A percentile compares a stretch with the other conserved stretches of the same genome.
Conservation (phyloP, 495 filamentous ascomycete genomes). For the Penicillium dipodomyicola region DNA sequence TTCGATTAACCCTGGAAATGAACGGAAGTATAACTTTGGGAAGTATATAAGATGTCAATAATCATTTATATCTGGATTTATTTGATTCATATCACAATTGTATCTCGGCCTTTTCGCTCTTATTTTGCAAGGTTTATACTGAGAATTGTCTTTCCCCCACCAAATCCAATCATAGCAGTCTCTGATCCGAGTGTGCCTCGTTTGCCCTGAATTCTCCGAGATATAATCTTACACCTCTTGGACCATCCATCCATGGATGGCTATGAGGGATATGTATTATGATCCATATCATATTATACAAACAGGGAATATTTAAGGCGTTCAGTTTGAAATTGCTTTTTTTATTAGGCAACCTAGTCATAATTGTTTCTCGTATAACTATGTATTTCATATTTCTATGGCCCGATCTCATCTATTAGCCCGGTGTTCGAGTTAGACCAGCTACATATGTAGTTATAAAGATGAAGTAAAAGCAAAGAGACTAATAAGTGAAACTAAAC, state of each 20-base stretch:
- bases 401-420: background rate
- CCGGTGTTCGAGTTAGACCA: background rate
- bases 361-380: background rate
- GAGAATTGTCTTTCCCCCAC: background rate
- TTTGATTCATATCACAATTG: background rate
- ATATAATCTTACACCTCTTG: background rate
- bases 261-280: background rate
- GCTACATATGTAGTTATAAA: too few species aligned
- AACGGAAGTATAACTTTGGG: background rate
- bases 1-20: constrained; percentile 9
- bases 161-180: constrained; percentile 5
- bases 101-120: background rate
- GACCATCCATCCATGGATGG: too few species aligned
- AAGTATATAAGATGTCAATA: background rate
- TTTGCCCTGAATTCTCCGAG: constrained; percentile 8
- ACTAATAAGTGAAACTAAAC: background rate
- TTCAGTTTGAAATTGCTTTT: background rate
- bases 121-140: background rate
- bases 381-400: background rate
- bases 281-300: too few species aligned
- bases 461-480: background rate
- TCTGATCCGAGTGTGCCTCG: constrained; percentile 6
- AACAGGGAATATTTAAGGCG: background rate
- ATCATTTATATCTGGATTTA: too few species aligned
- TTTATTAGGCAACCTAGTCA: background rate